A percentile compares a stretch with the other conserved stretches of the same genome.
Conservation (phyloP, 225 moss, liverwort and hornwort species). For the Polytrichum formosum region DNA sequence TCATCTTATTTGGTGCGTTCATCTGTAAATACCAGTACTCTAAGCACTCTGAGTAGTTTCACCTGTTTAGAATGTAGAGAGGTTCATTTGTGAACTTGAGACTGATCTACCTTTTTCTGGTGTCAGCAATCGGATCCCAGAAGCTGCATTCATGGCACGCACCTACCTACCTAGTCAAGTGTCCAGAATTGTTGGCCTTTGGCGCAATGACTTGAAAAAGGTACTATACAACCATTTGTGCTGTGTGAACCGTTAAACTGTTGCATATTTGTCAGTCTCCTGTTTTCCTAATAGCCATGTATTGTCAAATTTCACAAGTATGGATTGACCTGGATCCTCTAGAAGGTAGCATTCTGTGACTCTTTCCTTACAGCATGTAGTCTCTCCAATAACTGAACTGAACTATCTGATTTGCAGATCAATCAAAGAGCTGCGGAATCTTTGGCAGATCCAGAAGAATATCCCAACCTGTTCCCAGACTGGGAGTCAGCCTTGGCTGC, state of each 20-base stretch:
- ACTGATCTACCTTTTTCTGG: neutral
- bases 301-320: neutral
- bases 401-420: conserved; percentile 43
- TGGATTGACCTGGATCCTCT: neutral
- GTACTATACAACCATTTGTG: conserved; percentile 18
- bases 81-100: neutral
- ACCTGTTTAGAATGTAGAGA: neutral
- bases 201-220: conserved; percentile 96
- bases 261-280: neutral
- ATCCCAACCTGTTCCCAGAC: conserved; percentile 89
- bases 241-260: neutral
- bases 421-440: conserved; percentile 97
- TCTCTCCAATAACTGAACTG: no score
- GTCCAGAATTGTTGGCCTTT: conserved; percentile 75
- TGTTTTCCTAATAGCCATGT: neutral
- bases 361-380: no score
- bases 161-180: conserved; percentile 95
- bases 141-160: conserved; percentile 95
- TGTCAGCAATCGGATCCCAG: conserved; percentile 88
- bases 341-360: neutral
- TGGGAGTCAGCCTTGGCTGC: conserved; percentile 85
- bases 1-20: neutral
- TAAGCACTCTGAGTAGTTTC: neutral
- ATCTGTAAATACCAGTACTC: neutral
- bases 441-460: conserved; percentile 92